Evolutionary conservation across 495 filamentous ascomycete species (phyloP), one percentile per base, ranked within the genome.

Genomic region (Eremomyces bilateralis): DNA sequence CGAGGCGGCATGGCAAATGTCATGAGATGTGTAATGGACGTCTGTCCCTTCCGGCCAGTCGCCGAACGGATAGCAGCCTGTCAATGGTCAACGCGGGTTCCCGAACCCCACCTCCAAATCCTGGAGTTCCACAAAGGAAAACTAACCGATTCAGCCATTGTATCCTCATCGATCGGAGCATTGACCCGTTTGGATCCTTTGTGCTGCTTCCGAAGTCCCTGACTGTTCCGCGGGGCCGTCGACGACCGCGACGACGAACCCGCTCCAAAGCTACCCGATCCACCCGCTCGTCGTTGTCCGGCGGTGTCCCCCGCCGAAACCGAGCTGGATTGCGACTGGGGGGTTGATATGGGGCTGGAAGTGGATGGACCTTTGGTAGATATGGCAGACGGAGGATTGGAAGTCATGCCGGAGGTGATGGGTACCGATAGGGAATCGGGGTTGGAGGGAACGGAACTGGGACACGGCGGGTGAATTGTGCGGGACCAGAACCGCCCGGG

Each of bases 21-120:
- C 71, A 97, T 78, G 19, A 97, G 57, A 55, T 97, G 88, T 13
- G 88, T 94, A 49, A 97, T 95, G 45, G 80, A 90, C 25, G 80
- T 93, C 45, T 93, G 88, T 40, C 85, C 90, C 41, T 85, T 77
- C 21, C 84, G 76, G 49, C 76, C 82, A 41, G 63, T 81, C 27
- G 76, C 62, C 47, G 83, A 83, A 54, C 71, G 72, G 65, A 92
- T 79, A 50, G 76, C 76, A 56, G 71, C 64, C 71, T 79, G 28
- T 27, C 1, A 29, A 29, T 32, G 21, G n/a, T n/a, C n/a, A n/a
- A n/a, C n/a, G n/a, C n/a, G n/a, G n/a, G n/a, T n/a, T n/a, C n/a
- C n/a, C n/a, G n/a, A n/a, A n/a, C n/a, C n/a, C n/a, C n/a, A n/a
- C n/a, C n/a, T n/a, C n/a, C n/a, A n/a, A n/a, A n/a, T n/a, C n/a